phyloP scores from a whole-genome alignment of 805 yeast genomes.

The Barnettozyma salicaria region DNA sequence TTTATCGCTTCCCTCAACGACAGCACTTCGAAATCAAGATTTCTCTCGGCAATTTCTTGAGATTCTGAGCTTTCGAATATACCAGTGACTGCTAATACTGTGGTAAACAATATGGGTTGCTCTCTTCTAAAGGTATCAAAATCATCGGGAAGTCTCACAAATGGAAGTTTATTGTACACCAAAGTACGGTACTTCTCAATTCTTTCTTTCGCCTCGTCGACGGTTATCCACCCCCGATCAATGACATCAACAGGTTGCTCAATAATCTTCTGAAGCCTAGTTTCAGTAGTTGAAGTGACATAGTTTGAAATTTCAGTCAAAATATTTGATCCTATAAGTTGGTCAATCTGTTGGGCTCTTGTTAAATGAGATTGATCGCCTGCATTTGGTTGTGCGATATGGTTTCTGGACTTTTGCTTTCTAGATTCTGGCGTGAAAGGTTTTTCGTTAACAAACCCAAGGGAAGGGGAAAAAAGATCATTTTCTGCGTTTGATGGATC shows the following conservation, averaged over 20 bases:
- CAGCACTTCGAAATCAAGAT: constrained; percentile 45
- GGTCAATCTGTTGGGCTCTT: constrained; percentile 33
- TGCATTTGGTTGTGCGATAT: background rate
- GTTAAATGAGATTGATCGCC: constrained; percentile 26
- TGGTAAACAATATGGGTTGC: constrained; percentile 57
- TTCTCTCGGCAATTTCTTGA: constrained; percentile 33
- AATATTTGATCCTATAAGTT: constrained; percentile 35
- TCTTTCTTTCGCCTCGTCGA: constrained; percentile 53
- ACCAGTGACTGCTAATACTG: constrained; percentile 59
- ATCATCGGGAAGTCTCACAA: constrained; percentile 46
- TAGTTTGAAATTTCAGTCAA: constrained; percentile 40
- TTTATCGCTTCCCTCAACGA: constrained; percentile 45
- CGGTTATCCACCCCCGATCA: constrained; percentile 48
- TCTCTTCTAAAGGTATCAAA: constrained; percentile 41
- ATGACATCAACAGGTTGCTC: constrained; percentile 41
- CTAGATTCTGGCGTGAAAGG: constrained; percentile 1
- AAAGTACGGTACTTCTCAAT: constrained; percentile 42
- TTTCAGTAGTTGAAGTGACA: constrained; percentile 40
- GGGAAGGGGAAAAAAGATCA: too few species aligned
- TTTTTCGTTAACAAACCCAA: constrained; percentile 10
- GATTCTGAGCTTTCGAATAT: constrained; percentile 30
- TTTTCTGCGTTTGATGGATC: background rate
- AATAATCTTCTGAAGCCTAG: constrained; percentile 20
- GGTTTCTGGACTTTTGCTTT: background rate
- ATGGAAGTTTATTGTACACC: constrained; percentile 47